A percentile compares a stretch with the other conserved stretches of the same genome.
Conservation (phyloP, 495 filamentous ascomycete genomes). For the Penicillium samsonianum region DNA sequence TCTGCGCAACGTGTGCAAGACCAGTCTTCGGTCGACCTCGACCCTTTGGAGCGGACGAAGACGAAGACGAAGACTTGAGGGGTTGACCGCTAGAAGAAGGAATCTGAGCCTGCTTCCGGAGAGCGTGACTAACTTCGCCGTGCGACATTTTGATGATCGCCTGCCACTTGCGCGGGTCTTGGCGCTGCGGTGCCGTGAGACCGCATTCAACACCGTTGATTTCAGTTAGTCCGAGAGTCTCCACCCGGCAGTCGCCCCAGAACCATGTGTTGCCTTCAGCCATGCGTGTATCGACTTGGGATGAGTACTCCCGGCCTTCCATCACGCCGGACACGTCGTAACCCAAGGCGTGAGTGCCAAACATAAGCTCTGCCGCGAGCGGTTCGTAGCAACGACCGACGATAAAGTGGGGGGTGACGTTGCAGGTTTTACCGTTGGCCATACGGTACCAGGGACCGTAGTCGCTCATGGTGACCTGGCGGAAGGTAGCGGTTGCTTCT, state of each 20-base stretch:
- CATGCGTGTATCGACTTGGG: conserved; percentile 48
- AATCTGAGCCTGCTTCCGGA: neutral
- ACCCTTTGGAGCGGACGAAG: neutral
- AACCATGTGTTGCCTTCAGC: conserved; percentile 48
- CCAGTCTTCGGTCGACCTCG: neutral
- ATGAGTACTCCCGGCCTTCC: conserved; percentile 45
- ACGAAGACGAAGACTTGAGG: neutral
- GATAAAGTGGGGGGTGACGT: conserved; percentile 51
- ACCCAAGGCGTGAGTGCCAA: conserved; percentile 30
- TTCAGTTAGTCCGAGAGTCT: conserved; percentile 55
- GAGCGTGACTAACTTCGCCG: neutral
- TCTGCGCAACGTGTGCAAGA: conserved; percentile 1
- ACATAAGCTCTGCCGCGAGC: conserved; percentile 49
- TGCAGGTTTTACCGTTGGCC: conserved; percentile 37
- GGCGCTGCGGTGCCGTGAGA: conserved; percentile 41
- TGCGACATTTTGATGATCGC: conserved; percentile 38
- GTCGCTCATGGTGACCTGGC: conserved; percentile 41
- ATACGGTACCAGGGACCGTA: conserved; percentile 53
- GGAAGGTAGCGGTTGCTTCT: conserved; percentile 38
- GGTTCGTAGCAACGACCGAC: conserved; percentile 57
- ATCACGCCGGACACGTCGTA: conserved; percentile 41
- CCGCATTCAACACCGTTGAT: conserved; percentile 54
- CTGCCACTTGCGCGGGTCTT: conserved; percentile 45
- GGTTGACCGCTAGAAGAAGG: neutral
- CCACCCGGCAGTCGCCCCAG: conserved; percentile 56